Percentiles rank a stretch among this genome's conserved stretches.
phyloP scores from a whole-genome alignment of 257 asterid genomes.

The Cynanchum wilfordii region DNA sequence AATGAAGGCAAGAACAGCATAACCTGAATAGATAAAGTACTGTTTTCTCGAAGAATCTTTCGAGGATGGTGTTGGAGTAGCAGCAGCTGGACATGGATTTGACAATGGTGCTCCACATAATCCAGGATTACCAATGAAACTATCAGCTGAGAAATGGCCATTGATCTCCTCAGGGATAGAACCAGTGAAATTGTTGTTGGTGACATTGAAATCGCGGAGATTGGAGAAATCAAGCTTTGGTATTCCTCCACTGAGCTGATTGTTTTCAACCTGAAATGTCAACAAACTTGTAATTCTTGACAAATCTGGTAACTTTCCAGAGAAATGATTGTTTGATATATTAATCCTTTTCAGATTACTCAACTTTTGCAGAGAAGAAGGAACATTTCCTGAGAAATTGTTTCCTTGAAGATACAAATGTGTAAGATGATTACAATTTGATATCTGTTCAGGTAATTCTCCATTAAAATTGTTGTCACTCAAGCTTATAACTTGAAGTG shows the following conservation, averaged over 20 bases:
- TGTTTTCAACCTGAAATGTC: conserved; percentile 52
- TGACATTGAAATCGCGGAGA: conserved; percentile 55
- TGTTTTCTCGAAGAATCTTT: conserved; percentile 29
- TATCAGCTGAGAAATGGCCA: conserved; percentile 30
- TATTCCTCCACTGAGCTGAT: conserved; percentile 41
- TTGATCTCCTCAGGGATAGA: conserved; percentile 37
- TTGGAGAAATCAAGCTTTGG: conserved; percentile 52
- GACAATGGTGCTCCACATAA: conserved; percentile 52
- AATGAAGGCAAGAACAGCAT: conserved; percentile 41
- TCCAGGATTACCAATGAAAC: conserved; percentile 53
- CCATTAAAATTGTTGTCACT: conserved; percentile 44
- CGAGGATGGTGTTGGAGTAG: conserved; percentile 23
- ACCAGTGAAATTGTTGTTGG: conserved; percentile 56
- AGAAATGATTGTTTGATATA: conserved; percentile 47
- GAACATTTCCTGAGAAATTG: conserved; percentile 44
- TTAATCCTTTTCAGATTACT: conserved; percentile 43
- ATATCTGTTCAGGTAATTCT: conserved; percentile 41
- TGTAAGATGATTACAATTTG: conserved; percentile 44
- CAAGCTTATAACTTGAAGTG: conserved; percentile 53
- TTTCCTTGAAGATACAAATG: conserved; percentile 50
- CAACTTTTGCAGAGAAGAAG: conserved; percentile 40
- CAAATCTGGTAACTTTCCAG: conserved; percentile 55
- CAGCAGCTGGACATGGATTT: conserved; percentile 36
- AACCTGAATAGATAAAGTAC: conserved; percentile 53
- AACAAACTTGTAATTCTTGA: conserved; percentile 55